Base-by-base conservation (phyloP, 495 filamentous ascomycete genomes). In the Filosporella fistucella region DNA sequence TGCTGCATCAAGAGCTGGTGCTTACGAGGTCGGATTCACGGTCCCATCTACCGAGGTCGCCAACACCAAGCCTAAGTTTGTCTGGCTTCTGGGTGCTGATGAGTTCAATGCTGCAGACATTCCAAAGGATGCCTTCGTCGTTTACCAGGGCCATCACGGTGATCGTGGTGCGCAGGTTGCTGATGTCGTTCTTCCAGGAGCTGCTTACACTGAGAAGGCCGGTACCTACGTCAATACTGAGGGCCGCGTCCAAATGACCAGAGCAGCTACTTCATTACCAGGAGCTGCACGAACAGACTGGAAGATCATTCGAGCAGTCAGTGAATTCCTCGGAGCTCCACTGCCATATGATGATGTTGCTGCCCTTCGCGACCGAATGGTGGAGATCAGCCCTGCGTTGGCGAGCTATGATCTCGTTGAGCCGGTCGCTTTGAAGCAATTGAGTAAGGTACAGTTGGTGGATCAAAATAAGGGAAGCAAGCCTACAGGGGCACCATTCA, bases 61-160 rank as follows among this genome's bases (percentile, higher is more conserved):
- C 18, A 71, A 85, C 52, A 89, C 84, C 7, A 86, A 78, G 51
- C 87, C 93, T 34, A 98, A 96, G 74, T 86, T 98, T 60, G 68
- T 98, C 64, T 98, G 90, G 89, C 88, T 98, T 35, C 81, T 98
- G 30, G 94, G 93, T 30, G 93, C 93, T 20, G 93, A 97, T 64
- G 94, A 98, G 68, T 76, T 97, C 55, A 68, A 69, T 39, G 75
- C 82, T 44, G 72, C 74, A 24, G 88, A 95, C 50, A 82, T 97
- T 45, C 93, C 93, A 39, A 93, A 89, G 68, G 86, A 89, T 58
- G 91, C 91, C 8, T 97, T 96, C 68, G 84, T 98, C 50, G 74
- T 98, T 63, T 98, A 98, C 69, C 93, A 98, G 67, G 93, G 93
- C 51, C 93, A 98, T 66, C 93, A 98, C 62, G 93, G 93, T 63